Base-by-base conservation (phyloP, 805 yeast genomes). In the Candida boleticola region DNA sequence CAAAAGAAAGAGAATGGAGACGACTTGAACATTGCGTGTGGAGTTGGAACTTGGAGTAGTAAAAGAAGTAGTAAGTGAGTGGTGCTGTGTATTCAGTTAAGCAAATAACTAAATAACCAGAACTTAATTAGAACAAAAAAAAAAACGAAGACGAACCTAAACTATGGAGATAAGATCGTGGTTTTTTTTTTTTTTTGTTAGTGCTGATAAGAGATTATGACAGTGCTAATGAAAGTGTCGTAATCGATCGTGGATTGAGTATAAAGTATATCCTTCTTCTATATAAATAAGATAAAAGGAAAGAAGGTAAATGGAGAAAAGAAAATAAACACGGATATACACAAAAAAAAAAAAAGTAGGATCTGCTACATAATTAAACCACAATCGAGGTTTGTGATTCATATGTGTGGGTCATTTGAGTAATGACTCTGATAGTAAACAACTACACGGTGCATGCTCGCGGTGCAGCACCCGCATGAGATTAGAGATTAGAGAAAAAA, bases 1-100 rank as follows among this genome's bases (percentile, higher is more conserved):
- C 52, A 50, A 34, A 46, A 18, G 36, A 37, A 39, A 16, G 44
- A 42, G 17, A 47, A 42, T 20, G 49, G 43, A 20, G 38, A 11
- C n/a, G 48, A 37, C 32, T 41, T 44, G 25, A 50, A 43, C 54
- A 50, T 50, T n/a, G n/a, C n/a, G n/a, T n/a, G n/a, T n/a, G n/a
- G n/a, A n/a, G n/a, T n/a, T n/a, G n/a, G n/a, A n/a, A n/a, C 26
- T 19, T 39, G 27, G 36, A 38, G 29, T 14, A 30, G 17, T 14
- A 37, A 31, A 26, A 2, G n/a, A n/a, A n/a, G n/a, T n/a, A n/a
- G 17, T n/a, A 21, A 26, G 14, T 11, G 27, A 29, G 38, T 18
- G 34, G 32, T 19, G 22, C 19, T 25, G n/a, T 40, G 27, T 27
- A 32, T 31, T n/a, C n/a, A n/a, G n/a, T n/a, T n/a, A n/a, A n/a